These are phyloP conservation scores for Metschnikowia lachancei DNA, from an alignment of 805 yeast species.

Conservation along the genomic window DNA sequence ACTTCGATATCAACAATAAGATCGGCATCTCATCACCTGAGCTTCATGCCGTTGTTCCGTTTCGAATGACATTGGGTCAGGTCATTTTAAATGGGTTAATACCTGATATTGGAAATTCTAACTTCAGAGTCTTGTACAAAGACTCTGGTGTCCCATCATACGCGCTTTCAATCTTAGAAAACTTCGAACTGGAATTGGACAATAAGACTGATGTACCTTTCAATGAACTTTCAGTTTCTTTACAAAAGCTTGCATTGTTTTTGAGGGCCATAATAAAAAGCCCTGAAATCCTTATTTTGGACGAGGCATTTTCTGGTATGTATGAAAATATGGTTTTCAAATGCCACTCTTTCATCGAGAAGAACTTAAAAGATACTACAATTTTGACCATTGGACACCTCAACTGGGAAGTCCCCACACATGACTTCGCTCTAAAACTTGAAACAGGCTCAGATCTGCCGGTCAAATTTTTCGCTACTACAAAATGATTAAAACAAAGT, in stretches of 20 bases:
- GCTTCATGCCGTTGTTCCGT: constrained; percentile 82
- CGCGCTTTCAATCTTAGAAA: constrained; percentile 21
- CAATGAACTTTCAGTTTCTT: constrained; percentile 56
- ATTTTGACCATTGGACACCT: constrained; percentile 81
- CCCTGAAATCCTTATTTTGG: constrained; percentile 78
- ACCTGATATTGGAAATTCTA: constrained; percentile 54
- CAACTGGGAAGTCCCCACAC: constrained; percentile 71
- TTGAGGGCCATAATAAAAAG: constrained; percentile 72
- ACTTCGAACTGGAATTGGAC: constrained; percentile 32
- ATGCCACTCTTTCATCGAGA: constrained; percentile 33
- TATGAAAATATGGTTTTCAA: constrained; percentile 34
- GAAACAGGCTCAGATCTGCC: constrained; percentile 29
- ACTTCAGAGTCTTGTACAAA: constrained; percentile 46
- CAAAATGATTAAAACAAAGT: background rate
- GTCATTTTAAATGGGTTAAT: constrained; percentile 71
- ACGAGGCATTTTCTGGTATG: constrained; percentile 93
- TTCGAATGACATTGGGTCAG: constrained; percentile 46
- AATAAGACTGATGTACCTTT: constrained; percentile 42
- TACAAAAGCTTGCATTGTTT: constrained; percentile 76
- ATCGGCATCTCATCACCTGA: constrained; percentile 93
- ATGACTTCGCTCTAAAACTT: constrained; percentile 46
- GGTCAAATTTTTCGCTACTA: constrained; percentile 16
- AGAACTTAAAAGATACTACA: constrained; percentile 47
- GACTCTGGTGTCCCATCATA: constrained; percentile 13
- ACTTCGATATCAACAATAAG: constrained; percentile 71